Conservation (phyloP, 2,329 filamentous ascomycete species). For the Geoglossum cookeanum region DNA sequence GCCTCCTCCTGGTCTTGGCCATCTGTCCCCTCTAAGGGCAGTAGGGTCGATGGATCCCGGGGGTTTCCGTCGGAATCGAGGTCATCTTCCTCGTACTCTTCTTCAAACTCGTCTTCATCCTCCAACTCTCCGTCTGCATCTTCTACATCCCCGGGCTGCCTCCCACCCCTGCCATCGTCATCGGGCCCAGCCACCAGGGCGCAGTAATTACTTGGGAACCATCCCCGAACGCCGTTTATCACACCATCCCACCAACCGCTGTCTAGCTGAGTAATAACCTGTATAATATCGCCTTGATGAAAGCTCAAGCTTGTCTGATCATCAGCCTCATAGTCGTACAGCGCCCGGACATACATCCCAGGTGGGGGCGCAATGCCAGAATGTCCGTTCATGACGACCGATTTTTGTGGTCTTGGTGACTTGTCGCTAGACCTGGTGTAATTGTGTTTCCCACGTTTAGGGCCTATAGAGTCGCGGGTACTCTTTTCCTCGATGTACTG, state of each 20-base stretch:
- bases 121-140: constrained; percentile 3
- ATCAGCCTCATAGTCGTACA: constrained; percentile 97
- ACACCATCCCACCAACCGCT: constrained; percentile 99
- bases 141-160: constrained; percentile 15
- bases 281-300: constrained; percentile 89
- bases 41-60: constrained; percentile 21
- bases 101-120: constrained; percentile 44
- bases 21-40: constrained; percentile 50
- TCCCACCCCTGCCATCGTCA: constrained; percentile 39
- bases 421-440: neutral
- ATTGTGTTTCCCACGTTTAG: neutral
- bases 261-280: constrained; percentile 94
- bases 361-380: constrained; percentile 29
- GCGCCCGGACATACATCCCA: constrained; percentile 73
- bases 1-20: constrained; percentile 58
- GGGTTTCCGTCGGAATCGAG: constrained; percentile 24
- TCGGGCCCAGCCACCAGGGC: constrained; percentile 61
- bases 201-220: constrained; percentile 99
- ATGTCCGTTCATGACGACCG: constrained; percentile 29
- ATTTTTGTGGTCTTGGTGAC: constrained; percentile 3
- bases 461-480: constrained; percentile 11
- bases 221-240: constrained; percentile 88
- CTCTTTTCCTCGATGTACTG: constrained; percentile 23
- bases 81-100: constrained; percentile 46
- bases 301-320: constrained; percentile 95